A percentile compares a stretch with the other conserved stretches of the same genome.
phyloP scores from a whole-genome alignment of 495 filamentous ascomycete species.

The Paragyromitra xinjiangensis region DNA sequence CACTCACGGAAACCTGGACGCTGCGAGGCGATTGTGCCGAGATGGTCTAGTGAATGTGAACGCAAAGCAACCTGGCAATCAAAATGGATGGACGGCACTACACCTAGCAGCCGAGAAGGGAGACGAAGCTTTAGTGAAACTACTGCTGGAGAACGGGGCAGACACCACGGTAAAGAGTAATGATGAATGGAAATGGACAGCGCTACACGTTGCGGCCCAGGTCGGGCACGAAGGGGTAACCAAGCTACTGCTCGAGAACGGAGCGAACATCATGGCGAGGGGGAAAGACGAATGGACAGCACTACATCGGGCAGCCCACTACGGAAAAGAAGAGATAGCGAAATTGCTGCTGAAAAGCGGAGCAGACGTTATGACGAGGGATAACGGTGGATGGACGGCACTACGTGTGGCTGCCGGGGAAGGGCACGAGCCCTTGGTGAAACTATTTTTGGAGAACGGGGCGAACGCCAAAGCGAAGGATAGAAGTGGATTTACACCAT shows the following conservation, averaged over 20 bases:
- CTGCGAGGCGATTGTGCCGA: neutral
- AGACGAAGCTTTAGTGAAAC: neutral
- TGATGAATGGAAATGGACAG: neutral
- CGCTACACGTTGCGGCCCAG: constrained; percentile 10
- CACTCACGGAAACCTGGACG: neutral
- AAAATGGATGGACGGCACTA: constrained; percentile 7
- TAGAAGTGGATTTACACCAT: constrained; percentile 10
- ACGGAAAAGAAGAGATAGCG: constrained; percentile 64
- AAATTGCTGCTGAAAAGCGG: constrained; percentile 60
- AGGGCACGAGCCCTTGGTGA: neutral
- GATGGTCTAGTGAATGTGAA: neutral
- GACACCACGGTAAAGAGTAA: neutral
- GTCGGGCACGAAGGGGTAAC: neutral
- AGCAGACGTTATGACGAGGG: neutral
- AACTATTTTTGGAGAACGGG: constrained; percentile 10
- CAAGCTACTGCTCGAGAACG: constrained; percentile 10
- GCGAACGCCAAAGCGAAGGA: constrained; percentile 2
- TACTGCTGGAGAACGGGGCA: neutral
- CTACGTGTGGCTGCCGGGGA: constrained; percentile 13
- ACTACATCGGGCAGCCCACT: constrained; percentile 66
- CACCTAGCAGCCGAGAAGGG: neutral
- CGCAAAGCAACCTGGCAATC: neutral
- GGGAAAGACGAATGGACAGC: constrained; percentile 20
- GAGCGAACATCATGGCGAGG: constrained; percentile 19
- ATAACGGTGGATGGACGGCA: neutral